These are phyloP conservation scores for Crataegus laevigata DNA, from an alignment of 306 rosid species.

Conservation along the genomic window DNA sequence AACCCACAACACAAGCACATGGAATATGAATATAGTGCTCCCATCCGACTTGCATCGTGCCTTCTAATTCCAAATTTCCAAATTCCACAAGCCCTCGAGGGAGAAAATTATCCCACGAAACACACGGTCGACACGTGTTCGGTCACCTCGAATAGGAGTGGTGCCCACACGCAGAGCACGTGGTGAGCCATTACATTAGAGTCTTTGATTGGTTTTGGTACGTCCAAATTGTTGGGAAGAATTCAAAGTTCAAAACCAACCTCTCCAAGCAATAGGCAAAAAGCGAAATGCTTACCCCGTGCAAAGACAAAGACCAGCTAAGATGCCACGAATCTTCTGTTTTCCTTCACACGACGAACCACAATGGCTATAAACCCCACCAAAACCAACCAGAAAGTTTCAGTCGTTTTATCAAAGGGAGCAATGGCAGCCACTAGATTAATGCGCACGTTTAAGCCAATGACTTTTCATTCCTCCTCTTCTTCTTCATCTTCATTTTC, in stretches of 20 bases:
- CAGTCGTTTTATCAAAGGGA: background rate
- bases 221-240: background rate
- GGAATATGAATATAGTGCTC: background rate
- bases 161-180: background rate
- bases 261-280: slow-evolving; percentile 1
- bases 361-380: background rate
- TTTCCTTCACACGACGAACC: background rate
- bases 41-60: background rate
- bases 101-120: background rate
- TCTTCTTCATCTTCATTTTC: slow-evolving; percentile 16
- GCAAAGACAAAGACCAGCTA: slow-evolving; percentile 18
- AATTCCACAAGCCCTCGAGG: background rate
- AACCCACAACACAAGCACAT: background rate
- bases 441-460: slow-evolving; percentile 14
- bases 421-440: slow-evolving; percentile 34
- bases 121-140: background rate
- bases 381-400: background rate
- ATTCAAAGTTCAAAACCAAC: slow-evolving; percentile 7
- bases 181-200: background rate
- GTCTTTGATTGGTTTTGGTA: background rate
- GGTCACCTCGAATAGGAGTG: background rate
- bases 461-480: slow-evolving; percentile 9
- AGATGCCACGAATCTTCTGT: slow-evolving; percentile 32
- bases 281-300: background rate
- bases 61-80: background rate